phyloP scores from a whole-genome alignment of 768 basidiomycete species.

The Leccinum broughii region DNA sequence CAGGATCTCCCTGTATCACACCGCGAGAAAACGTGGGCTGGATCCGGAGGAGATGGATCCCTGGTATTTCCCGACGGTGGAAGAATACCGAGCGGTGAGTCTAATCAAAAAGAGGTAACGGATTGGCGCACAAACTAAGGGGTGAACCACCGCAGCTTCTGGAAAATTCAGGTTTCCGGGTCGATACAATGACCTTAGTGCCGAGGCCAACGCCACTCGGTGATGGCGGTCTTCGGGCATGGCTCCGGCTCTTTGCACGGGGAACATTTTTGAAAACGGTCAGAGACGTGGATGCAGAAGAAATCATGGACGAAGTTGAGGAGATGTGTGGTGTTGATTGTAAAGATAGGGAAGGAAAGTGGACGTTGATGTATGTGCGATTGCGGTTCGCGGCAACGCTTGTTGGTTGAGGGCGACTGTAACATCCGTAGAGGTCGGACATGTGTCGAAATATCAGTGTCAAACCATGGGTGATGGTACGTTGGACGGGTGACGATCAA shows the following conservation, averaged over 20 bases:
- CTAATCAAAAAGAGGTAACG: neutral
- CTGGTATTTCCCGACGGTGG: constrained; percentile 80
- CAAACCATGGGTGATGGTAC: constrained; percentile 2
- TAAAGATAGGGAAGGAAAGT: constrained; percentile 56
- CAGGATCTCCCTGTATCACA: constrained; percentile 55
- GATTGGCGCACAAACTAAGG: constrained; percentile 4
- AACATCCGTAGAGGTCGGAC: constrained; percentile 1
- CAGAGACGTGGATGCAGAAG: constrained; percentile 51
- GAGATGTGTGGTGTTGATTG: constrained; percentile 56
- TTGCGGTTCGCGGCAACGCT: constrained; percentile 61
- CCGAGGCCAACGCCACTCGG: constrained; percentile 56
- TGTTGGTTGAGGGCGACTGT: constrained; percentile 23
- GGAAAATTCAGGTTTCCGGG: constrained; percentile 54
- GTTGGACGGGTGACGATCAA: constrained; percentile 12
- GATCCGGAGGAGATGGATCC: constrained; percentile 67
- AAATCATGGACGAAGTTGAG: constrained; percentile 63
- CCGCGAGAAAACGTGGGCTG: constrained; percentile 50
- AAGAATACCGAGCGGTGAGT: constrained; percentile 61
- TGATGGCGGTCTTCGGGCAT: constrained; percentile 54
- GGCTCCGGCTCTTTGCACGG: constrained; percentile 68
- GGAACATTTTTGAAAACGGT: constrained; percentile 57
- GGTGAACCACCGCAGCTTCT: constrained; percentile 49
- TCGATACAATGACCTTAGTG: constrained; percentile 52
- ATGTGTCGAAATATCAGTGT: constrained; percentile 2
- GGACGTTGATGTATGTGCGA: constrained; percentile 74